Evolutionary conservation across 208 protist species (phyloP), one percentile per base, ranked within the genome.

Genomic region (Leishmania arabica): DNA sequence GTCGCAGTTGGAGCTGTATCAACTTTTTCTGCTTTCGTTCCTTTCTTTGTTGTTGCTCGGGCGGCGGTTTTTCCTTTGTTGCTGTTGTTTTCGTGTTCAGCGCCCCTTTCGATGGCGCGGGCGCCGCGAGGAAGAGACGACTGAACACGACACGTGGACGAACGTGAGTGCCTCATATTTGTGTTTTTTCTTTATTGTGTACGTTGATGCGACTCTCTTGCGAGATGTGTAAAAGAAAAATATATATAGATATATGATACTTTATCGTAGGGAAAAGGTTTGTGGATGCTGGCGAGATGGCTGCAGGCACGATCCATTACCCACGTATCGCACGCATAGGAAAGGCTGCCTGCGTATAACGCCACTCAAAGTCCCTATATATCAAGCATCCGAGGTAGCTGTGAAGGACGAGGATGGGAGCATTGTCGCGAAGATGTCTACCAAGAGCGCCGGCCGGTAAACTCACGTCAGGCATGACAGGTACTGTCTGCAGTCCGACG

Each of bases 181-280:
- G 19, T 31, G 54, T 24, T n/a, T 2, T 62, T 58, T 15, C 27
- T 24, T 13, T 62, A 2, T 76, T 42, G 49, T 9, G 51, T 2
- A 15, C 42, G 47, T 34, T 34, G 47, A 11, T 47, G 47, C 1
- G 27, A 2, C n/a, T 21, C 21, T 9, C 31, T 42, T 24, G 17
- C 65, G 64, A 68, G 31, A n/a, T 68, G 27, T 40, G 13, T 68
- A 60, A 9, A 74, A 34, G 31, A 51, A 24, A 71, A 13, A 62
- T n/a, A 80, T 56, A 51, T 62, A 81, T 37, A 7, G 40, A 58
- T 42, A 69, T 42, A 42, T 40, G 53, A 42, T 54, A 70, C 34
- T 15, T 70, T 11, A 42, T 24, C 11, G 31, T 24, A 49, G 31
- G 31, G 27, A 15, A 65, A 54, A 79, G 47, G 15, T 9, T 34